These are phyloP conservation scores for Striga asiatica DNA, from an alignment of 257 asterid species.

Conservation along the genomic window DNA sequence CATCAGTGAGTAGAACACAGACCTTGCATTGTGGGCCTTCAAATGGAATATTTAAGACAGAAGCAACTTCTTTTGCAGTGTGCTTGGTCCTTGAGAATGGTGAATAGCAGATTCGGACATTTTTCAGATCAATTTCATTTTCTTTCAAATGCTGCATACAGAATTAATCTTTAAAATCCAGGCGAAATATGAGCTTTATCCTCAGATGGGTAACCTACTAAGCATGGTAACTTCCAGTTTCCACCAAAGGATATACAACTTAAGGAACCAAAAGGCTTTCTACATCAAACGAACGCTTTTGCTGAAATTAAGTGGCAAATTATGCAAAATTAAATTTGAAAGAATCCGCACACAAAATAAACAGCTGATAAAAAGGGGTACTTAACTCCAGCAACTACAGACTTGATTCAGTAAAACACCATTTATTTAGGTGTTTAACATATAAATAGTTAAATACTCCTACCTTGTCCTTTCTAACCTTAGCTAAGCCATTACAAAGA, in stretches of 20 bases:
- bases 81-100: conserved; percentile 90
- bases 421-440: background rate
- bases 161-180: background rate
- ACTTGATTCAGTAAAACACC: background rate
- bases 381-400: conserved; percentile 3
- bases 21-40: conserved; percentile 79
- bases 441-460: too few species aligned
- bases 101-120: conserved; percentile 83
- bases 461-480: too few species aligned
- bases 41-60: conserved; percentile 55
- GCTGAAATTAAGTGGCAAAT: background rate
- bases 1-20: background rate
- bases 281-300: background rate
- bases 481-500: too few species aligned
- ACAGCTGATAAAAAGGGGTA: conserved; percentile 6
- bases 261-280: background rate
- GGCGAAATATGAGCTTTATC: background rate
- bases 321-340: background rate
- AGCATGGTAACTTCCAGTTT: too few species aligned
- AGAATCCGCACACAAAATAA: background rate
- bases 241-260: background rate
- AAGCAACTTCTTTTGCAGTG: conserved; percentile 73
- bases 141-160: conserved; percentile 45
- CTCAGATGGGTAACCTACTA: too few species aligned
- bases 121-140: conserved; percentile 32